Percentiles rank a stretch among this genome's conserved stretches.
Conservation (phyloP, 305 asterid species). For the Fraxinus greggii region DNA sequence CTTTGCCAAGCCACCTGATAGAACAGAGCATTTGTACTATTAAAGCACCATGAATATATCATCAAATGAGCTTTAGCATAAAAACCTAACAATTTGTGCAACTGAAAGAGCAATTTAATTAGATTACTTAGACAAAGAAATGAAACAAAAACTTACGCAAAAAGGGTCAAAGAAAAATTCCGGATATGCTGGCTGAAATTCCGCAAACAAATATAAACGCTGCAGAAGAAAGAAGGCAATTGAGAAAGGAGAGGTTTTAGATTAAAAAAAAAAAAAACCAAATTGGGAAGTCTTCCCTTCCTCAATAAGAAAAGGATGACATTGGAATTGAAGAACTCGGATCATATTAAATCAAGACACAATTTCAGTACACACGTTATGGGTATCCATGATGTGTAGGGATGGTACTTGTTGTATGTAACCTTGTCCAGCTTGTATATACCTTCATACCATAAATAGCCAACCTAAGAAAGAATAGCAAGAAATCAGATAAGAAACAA, state of each 20-base stretch:
- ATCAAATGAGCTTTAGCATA: neutral
- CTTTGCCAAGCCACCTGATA: conserved; percentile 91
- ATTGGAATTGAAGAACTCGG: neutral
- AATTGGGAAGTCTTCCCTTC: neutral
- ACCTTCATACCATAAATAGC: conserved; percentile 50
- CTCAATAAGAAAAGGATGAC: neutral
- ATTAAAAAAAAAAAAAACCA: neutral
- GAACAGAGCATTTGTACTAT: conserved; percentile 31
- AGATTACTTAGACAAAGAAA: neutral
- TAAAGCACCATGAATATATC: conserved; percentile 22
- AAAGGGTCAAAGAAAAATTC: conserved; percentile 46
- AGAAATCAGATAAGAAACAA: conserved; percentile 16
- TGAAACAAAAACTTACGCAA: conserved; percentile 44
- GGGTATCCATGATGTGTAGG: conserved; percentile 61
- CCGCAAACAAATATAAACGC: conserved; percentile 51
- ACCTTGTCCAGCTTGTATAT: conserved; percentile 55
- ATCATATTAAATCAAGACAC: neutral
- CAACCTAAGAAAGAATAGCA: conserved; percentile 37
- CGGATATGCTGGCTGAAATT: conserved; percentile 52
- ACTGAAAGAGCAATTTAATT: neutral
- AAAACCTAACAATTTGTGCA: conserved; percentile 8
- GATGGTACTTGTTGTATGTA: conserved; percentile 50
- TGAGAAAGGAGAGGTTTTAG: neutral
- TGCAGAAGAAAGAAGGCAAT: conserved; percentile 19
- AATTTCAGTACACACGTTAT: conserved; percentile 40